Evolutionary conservation across 1,284 basidiomycete species (phyloP).

Genomic region (Melampsora larici-populina): DNA sequence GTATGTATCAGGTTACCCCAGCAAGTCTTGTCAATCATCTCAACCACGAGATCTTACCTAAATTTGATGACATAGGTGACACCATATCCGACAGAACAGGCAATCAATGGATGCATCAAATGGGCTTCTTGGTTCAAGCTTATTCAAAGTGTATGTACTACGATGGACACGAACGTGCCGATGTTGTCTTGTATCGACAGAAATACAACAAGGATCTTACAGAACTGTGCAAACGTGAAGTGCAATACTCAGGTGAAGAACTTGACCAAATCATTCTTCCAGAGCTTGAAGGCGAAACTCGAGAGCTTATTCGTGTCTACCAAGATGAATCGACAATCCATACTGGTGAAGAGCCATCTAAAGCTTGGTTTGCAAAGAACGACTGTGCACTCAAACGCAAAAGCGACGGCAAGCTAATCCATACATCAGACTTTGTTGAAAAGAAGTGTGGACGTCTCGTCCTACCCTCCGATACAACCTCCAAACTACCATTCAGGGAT

Average conservation of each 20-base stretch:
- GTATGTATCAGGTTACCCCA: not conserved
- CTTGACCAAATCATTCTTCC: not conserved
- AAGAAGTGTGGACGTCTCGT: not conserved
- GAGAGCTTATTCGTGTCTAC: not conserved
- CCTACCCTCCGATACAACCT: not conserved
- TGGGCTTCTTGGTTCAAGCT: slow-evolving; percentile 18
- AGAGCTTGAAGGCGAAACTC: not conserved
- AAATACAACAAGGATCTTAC: not conserved
- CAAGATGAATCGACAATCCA: slow-evolving; percentile 2
- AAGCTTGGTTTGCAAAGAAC: not conserved
- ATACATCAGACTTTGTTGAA: not conserved
- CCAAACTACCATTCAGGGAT: not conserved
- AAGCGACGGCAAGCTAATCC: not conserved
- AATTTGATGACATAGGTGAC: not conserved
- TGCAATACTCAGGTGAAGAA: not conserved
- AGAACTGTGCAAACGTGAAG: not conserved
- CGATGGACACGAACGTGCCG: slow-evolving; percentile 17
- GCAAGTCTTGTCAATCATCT: not conserved
- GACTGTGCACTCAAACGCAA: no score
- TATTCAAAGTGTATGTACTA: slow-evolving; percentile 26
- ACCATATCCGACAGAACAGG: slow-evolving; percentile 6
- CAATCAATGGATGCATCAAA: slow-evolving; percentile 20
- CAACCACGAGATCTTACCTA: not conserved
- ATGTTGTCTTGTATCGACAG: slow-evolving; percentile 7
- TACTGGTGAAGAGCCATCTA: not conserved